Evolutionary conservation across 441 rosid species (phyloP).

Genomic region (Croton laevigatus): DNA sequence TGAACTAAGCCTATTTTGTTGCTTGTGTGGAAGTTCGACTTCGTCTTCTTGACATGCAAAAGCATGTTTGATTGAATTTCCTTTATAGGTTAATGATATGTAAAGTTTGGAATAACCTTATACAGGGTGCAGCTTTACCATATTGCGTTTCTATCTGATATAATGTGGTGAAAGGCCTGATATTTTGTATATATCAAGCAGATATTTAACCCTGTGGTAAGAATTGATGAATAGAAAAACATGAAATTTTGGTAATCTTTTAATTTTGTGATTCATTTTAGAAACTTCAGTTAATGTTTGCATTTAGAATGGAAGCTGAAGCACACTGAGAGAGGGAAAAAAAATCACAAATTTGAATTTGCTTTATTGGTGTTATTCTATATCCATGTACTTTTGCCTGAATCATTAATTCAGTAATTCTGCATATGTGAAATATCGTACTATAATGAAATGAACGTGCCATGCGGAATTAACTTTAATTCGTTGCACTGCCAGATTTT

Average conservation of each 20-base stretch:
- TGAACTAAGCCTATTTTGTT: background rate
- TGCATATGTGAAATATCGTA: background rate
- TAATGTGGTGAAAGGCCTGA: background rate
- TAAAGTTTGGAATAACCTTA: background rate
- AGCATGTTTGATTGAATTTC: background rate
- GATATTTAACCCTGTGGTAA: background rate
- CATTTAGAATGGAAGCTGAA: background rate
- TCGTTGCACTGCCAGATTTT: slow-evolving; percentile 65
- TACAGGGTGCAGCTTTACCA: background rate
- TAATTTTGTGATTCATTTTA: background rate
- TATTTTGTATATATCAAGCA: background rate
- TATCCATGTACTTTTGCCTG: slow-evolving; percentile 6
- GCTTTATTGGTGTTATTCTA: background rate
- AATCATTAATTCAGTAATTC: background rate
- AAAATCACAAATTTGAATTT: background rate
- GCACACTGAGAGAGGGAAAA: background rate
- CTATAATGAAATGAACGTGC: background rate
- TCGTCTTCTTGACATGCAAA: too few relatives aligned
- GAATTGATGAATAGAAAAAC: background rate
- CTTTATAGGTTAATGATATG: background rate
- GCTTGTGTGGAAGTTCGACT: background rate
- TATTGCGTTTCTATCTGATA: background rate
- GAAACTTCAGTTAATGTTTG: background rate
- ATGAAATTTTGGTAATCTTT: background rate
- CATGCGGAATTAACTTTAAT: slow-evolving; percentile 28